Evolutionary conservation across 768 basidiomycete species (phyloP).

Genomic region (Porphyrellus cyaneotinctus): DNA sequence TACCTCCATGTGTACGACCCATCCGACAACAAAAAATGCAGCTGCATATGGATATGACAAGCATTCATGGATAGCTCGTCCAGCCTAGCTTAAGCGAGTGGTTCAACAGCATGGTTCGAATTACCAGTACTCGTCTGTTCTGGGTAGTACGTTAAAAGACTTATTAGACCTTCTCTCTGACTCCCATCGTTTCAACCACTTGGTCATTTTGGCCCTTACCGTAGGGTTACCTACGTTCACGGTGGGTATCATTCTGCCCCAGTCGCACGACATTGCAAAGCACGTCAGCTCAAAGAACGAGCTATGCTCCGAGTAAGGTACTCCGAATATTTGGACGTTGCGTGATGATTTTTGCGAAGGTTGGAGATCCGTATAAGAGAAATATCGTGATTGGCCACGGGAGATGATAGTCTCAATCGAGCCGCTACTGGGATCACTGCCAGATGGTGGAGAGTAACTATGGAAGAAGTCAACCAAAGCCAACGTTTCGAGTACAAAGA

Average conservation of each 20-base stretch:
- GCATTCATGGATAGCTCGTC: too few species aligned
- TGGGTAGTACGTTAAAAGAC: conserved; percentile 33
- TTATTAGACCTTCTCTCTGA: conserved; percentile 62
- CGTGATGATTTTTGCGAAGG: conserved; percentile 69
- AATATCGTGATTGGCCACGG: conserved; percentile 59
- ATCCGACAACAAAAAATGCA: conserved; percentile 20
- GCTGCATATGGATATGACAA: conserved; percentile 8
- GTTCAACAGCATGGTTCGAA: neutral
- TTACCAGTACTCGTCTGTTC: conserved; percentile 48
- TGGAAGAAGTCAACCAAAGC: conserved; percentile 2
- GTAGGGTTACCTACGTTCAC: conserved; percentile 78
- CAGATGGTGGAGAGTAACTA: conserved; percentile 65
- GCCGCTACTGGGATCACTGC: conserved; percentile 55
- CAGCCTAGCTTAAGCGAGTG: too few species aligned
- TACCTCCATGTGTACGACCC: conserved; percentile 20
- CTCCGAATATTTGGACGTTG: conserved; percentile 69
- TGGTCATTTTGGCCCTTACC: conserved; percentile 79
- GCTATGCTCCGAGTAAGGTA: conserved; percentile 94
- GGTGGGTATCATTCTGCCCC: conserved; percentile 90
- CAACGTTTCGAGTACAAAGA: conserved; percentile 8
- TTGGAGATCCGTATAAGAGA: conserved; percentile 64
- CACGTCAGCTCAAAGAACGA: conserved; percentile 95
- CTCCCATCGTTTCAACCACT: conserved; percentile 90
- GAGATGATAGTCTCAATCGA: conserved; percentile 68
- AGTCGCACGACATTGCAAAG: conserved; percentile 86